These are phyloP conservation scores for Clarireedia sp. DNA, from an alignment of 2,329 filamentous ascomycete genomes.

Conservation along the genomic window DNA sequence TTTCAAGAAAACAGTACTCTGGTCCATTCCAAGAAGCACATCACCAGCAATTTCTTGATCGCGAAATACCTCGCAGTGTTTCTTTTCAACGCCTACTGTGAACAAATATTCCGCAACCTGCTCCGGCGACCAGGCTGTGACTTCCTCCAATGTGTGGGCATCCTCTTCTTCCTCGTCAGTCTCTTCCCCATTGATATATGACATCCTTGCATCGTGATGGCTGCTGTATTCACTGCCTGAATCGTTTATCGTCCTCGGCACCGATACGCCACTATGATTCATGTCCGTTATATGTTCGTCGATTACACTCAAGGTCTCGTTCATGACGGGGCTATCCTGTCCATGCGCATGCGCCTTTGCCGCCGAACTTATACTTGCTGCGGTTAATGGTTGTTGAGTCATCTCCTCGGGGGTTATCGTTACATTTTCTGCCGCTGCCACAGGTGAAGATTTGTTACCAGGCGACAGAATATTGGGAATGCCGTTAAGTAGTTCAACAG, in stretches of 20 bases:
- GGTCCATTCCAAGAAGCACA: constrained; percentile 88
- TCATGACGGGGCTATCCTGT: constrained; percentile 72
- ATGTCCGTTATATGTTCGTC: constrained; percentile 95
- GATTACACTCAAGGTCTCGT: constrained; percentile 91
- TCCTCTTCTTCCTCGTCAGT: constrained; percentile 85
- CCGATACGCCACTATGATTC: constrained; percentile 36
- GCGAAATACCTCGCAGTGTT: constrained; percentile 87
- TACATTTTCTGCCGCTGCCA: not conserved
- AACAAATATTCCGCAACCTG: constrained; percentile 88
- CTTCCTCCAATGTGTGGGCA: constrained; percentile 62
- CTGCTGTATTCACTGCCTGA: constrained; percentile 88
- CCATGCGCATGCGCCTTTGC: constrained; percentile 37
- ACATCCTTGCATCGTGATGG: constrained; percentile 66
- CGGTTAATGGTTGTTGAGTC: constrained; percentile 30
- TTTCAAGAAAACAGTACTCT: constrained; percentile 90
- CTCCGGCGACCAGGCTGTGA: constrained; percentile 69
- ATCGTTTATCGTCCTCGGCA: constrained; percentile 54
- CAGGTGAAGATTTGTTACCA: not conserved
- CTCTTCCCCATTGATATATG: constrained; percentile 89
- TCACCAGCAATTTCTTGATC: constrained; percentile 96
- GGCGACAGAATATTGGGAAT: not conserved
- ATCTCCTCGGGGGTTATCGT: not conserved
- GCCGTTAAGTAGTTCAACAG: not conserved
- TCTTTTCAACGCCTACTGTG: constrained; percentile 73
- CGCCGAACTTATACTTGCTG: constrained; percentile 35